These are phyloP conservation scores for Saccharomycopsis oosterbeekiorum DNA, from an alignment of 805 yeast genomes.

Conservation along the genomic window DNA sequence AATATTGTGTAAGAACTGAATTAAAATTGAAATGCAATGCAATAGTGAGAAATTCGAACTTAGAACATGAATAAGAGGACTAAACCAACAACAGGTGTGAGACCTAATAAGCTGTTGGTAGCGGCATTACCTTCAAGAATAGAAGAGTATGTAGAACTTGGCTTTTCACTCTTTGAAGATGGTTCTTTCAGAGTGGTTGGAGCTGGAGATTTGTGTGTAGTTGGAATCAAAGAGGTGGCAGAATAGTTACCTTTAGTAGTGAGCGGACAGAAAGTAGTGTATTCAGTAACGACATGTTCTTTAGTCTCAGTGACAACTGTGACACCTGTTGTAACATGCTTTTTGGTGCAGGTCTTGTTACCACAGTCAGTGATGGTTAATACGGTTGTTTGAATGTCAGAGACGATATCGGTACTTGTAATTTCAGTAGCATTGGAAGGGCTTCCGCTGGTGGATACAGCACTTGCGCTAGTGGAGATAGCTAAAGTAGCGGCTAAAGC, in stretches of 20 bases:
- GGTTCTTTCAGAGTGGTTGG: background rate
- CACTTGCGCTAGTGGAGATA: slow-evolving; percentile 1
- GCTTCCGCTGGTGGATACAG: background rate
- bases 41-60: background rate
- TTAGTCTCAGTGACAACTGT: slow-evolving; percentile 23
- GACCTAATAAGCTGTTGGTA: slow-evolving; percentile 3
- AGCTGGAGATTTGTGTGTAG: background rate
- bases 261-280: slow-evolving; percentile 25
- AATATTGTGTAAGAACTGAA: background rate
- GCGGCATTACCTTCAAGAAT: slow-evolving; percentile 13
- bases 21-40: background rate
- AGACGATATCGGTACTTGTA: slow-evolving; percentile 7
- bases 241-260: slow-evolving; percentile 10
- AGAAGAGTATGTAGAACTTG: slow-evolving; percentile 4
- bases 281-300: slow-evolving; percentile 21
- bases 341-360: slow-evolving; percentile 11
- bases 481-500: background rate
- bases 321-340: slow-evolving; percentile 23
- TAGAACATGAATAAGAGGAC: slow-evolving; percentile 14
- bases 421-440: slow-evolving; percentile 8
- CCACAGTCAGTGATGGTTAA: slow-evolving; percentile 22
- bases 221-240: slow-evolving; percentile 6
- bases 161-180: background rate
- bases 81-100: slow-evolving; percentile 10
- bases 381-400: slow-evolving; percentile 18